phyloP scores from a whole-genome alignment of 805 yeast species.

The Komagataella populi region DNA sequence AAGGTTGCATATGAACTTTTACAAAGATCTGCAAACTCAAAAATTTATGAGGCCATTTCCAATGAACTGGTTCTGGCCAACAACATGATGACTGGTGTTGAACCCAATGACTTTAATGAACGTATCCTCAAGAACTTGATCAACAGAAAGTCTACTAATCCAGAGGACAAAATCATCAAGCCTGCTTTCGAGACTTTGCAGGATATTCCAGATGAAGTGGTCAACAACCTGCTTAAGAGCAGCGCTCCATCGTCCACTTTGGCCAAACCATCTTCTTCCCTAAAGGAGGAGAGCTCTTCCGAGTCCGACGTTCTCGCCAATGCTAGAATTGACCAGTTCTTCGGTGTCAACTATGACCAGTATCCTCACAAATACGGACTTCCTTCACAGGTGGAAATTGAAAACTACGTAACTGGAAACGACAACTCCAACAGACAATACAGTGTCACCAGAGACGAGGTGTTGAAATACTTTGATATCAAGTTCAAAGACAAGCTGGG shows the following conservation, averaged over 20 bases:
- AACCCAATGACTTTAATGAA: slow-evolving; percentile 30
- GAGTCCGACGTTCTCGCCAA: slow-evolving; percentile 1
- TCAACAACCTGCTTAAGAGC: slow-evolving; percentile 30
- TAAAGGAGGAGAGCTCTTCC: slow-evolving; percentile 6
- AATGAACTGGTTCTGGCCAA: slow-evolving; percentile 69
- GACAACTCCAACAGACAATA: slow-evolving; percentile 52
- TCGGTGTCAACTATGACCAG: slow-evolving; percentile 21
- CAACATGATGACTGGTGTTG: slow-evolving; percentile 48
- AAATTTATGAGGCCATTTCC: slow-evolving; percentile 52
- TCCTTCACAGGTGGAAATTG: slow-evolving; percentile 59
- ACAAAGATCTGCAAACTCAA: slow-evolving; percentile 41
- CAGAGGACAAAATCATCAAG: slow-evolving; percentile 11
- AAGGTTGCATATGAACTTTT: slow-evolving; percentile 59
- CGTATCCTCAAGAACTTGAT: slow-evolving; percentile 39
- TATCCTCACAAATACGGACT: slow-evolving; percentile 66
- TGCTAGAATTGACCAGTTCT: slow-evolving; percentile 2
- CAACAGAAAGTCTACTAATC: slow-evolving; percentile 22
- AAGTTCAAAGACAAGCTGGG: slow-evolving; percentile 45
- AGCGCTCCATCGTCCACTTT: slow-evolving; percentile 15
- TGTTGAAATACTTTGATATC: slow-evolving; percentile 44
- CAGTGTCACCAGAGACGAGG: slow-evolving; percentile 58
- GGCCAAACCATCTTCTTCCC: slow-evolving; percentile 20
- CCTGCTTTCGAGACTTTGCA: slow-evolving; percentile 33
- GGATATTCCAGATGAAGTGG: slow-evolving; percentile 50
- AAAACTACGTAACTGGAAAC: slow-evolving; percentile 53